phyloP scores from a whole-genome alignment of 1,284 basidiomycete genomes.

The Tausonia pullulans region DNA sequence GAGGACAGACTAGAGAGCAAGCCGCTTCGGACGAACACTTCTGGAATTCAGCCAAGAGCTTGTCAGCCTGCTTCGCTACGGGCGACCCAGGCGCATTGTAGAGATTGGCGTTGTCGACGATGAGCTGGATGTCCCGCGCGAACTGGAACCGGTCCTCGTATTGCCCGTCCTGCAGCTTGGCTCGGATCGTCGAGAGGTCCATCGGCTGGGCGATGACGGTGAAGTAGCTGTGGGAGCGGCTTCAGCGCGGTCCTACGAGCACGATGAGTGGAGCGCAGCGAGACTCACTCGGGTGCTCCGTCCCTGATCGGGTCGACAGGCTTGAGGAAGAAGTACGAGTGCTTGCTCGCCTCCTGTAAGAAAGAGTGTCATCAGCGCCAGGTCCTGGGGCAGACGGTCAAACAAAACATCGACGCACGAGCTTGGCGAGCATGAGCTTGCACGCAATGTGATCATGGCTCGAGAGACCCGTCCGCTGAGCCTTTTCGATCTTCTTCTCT shows the following conservation, averaged over 20 bases:
- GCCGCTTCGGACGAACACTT: constrained; percentile 48
- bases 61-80: constrained; percentile 63
- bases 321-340: constrained; percentile 60
- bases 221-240: constrained; percentile 54
- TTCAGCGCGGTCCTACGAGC: neutral
- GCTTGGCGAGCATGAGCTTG: constrained; percentile 68
- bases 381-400: neutral
- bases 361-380: neutral
- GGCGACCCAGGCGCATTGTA: constrained; percentile 70
- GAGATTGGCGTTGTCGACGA: constrained; percentile 75
- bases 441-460: constrained; percentile 68
- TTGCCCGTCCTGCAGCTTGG: constrained; percentile 69
- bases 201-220: constrained; percentile 85
- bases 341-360: constrained; percentile 47
- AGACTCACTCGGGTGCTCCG: constrained; percentile 61
- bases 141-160: constrained; percentile 79
- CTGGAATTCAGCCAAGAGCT: constrained; percentile 72
- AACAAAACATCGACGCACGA: constrained; percentile 32
- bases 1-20: neutral
- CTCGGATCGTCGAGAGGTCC: constrained; percentile 81
- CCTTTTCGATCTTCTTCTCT: constrained; percentile 48
- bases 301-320: constrained; percentile 86
- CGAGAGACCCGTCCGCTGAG: constrained; percentile 70
- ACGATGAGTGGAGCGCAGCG: neutral
- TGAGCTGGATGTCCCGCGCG: constrained; percentile 74